A percentile compares a stretch with the other conserved stretches of the same genome.
Conservation (phyloP, 1,139 yeast genomes). For the Debaryomycetaceae sp. region DNA sequence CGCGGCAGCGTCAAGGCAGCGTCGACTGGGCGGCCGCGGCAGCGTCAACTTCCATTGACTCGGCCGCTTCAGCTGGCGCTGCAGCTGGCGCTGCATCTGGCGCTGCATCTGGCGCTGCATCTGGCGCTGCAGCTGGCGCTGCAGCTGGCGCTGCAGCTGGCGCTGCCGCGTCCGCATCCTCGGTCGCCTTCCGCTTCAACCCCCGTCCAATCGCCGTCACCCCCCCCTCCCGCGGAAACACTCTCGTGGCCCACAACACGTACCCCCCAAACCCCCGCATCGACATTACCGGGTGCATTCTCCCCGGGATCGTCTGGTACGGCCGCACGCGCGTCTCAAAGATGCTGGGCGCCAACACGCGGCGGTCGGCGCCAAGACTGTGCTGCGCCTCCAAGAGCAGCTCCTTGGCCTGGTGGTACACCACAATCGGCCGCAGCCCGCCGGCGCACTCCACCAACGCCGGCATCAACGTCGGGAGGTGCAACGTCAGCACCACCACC, state of each 20-base stretch:
- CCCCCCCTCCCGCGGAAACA: constrained; percentile 60
- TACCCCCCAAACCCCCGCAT: constrained; percentile 92
- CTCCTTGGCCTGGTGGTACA: constrained; percentile 81
- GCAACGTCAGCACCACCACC: constrained; percentile 67
- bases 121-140: constrained; percentile 7
- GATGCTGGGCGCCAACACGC: constrained; percentile 79
- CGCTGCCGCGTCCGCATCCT: constrained; percentile 6
- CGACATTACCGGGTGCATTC: constrained; percentile 94
- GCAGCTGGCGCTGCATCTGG: constrained; percentile 1
- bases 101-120: constrained; percentile 7
- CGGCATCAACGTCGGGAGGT: constrained; percentile 63
- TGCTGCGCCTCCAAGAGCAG: constrained; percentile 70
- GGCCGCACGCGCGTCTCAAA: constrained; percentile 79
- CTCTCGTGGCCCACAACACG: constrained; percentile 73
- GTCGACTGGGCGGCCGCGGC: too few relatives aligned
- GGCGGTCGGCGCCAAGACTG: constrained; percentile 55
- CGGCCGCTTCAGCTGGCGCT: background rate
- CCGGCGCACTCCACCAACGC: constrained; percentile 61
- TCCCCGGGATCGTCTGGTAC: constrained; percentile 90
- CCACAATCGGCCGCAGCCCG: constrained; percentile 83
- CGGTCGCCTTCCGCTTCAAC: constrained; percentile 26
- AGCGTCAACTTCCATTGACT: background rate
- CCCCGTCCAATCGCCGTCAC: constrained; percentile 57
- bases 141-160: constrained; percentile 7
- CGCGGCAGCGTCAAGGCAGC: too few relatives aligned